Conservation (phyloP, 2,329 filamentous ascomycete species). For the Aspergillus versicolor region DNA sequence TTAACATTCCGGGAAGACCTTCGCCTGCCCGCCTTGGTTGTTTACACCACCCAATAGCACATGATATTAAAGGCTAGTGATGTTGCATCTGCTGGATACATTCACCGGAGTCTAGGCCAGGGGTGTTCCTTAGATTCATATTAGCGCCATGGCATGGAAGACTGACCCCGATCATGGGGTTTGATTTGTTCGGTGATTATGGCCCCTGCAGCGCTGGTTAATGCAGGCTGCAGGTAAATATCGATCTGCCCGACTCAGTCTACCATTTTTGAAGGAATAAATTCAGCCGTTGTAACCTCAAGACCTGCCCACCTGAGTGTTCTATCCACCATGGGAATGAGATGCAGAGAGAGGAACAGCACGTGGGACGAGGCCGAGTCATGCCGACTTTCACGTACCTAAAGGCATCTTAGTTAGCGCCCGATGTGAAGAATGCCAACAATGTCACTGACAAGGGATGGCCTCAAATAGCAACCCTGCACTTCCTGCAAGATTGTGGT, state of each 20-base stretch:
- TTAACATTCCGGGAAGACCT: neutral
- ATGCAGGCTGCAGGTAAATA: neutral
- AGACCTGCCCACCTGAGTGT: neutral
- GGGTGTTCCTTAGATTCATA: neutral
- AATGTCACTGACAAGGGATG: no score
- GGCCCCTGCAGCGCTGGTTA: neutral
- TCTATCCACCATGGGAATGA: neutral
- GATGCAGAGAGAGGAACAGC: neutral
- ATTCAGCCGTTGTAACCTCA: neutral
- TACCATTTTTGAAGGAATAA: neutral
- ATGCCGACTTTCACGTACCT: no score
- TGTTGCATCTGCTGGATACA: neutral
- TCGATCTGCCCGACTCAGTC: neutral
- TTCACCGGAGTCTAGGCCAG: neutral
- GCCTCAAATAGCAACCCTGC: no score
- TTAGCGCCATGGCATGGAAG: slow-evolving; percentile 1
- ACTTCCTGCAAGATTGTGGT: no score
- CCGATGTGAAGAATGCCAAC: neutral
- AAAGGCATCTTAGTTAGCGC: neutral
- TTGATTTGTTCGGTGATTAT: neutral
- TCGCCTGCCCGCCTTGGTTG: neutral
- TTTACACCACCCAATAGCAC: neutral
- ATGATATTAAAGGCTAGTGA: neutral
- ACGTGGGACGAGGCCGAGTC: neutral
- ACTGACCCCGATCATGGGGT: neutral